Evolutionary conservation across 1,284 basidiomycete genomes (phyloP), one percentile per base, ranked within the genome.

Genomic region (Inonotus hispidus): DNA sequence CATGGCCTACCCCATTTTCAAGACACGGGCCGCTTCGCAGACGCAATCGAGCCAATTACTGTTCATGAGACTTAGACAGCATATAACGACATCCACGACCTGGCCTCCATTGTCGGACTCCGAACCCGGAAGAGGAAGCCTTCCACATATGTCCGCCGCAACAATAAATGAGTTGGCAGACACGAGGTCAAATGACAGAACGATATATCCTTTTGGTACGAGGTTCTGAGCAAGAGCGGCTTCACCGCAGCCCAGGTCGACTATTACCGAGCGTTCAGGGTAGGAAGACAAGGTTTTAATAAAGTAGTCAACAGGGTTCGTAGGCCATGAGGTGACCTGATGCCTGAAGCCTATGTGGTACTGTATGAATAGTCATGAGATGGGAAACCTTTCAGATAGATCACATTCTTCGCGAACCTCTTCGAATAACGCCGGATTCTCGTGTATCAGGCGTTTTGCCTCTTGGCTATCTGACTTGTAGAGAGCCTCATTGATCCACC

Each of bases 1-100:
- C 62, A n/a, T 57, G 1, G 79, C 89, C 70, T 69, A 95, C 94
- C 84, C 85, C 13, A 80, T 73, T 70, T 87, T 88, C 45, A 99
- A 77, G 35, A 99, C 83, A 62, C 97, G 79, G 82, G 91, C 91
- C 2, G 92, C 91, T 73, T 99, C 96, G 35, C 90, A 80, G 39
- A 98, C 81, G 71, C 93, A 95, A 25, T 82, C 82, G 14, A 93
- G 82, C 97, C 97, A 99, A 72, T 99, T 98, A 10, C 88, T 93
- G 39, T 93, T 92, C 97, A 99, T 99, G 63, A 99, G 77, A 69
- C 93, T 96, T 63, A 99, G 79, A 46, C 95, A 93, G 71, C 95
- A 99, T 29, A 99, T 88, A 1, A 87, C 94, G 4, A 92, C 88
- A 70, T 99, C 96, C 2, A 92, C 92, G 4, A 97, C 73, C 65